Evolutionary conservation across 306 rosid species (phyloP), one percentile per base, ranked within the genome.

Genomic region (Fragaria iinumae): DNA sequence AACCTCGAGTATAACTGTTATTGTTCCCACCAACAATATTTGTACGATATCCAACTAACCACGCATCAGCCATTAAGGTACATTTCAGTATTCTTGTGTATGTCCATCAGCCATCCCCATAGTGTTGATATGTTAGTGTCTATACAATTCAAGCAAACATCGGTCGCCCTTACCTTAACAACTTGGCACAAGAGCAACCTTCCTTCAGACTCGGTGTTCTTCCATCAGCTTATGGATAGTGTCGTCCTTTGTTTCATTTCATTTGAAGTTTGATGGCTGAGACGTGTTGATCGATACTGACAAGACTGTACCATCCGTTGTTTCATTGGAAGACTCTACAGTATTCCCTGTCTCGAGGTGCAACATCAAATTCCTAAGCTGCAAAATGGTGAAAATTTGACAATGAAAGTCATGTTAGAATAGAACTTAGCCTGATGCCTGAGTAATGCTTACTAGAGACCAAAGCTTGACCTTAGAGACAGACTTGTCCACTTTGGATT

Each of bases 331-430:
- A 0, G 91, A 78, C 27, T 84, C 91, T 53, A 34, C 74, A 4
- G 73, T 66, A 79, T 80, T 80, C 64, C 82, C 97, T 36, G 88
- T 67, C 80, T 89, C 96, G 0, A 94, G 91, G 78, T 77, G 80
- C 53, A 73, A 65, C 98, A 92, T 94, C 84, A 90, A 89, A 65
- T 83, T 84, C 72, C 85, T 65, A 74, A 94, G 97, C 98, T 94
- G 92, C 77, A 76, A 56, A 62, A 45, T 18, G 23, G 63, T 55
- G 27, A 18, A 60, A 70, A 59, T 34, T 41, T 38, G 16, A 43
- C 29, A 78, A 56, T 44, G 71, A 59, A 64, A 55, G 43, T 71
- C 25, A 29, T n/a, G 67, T 82, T 71, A 79, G 80, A 9, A 27
- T 11, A 63, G 41, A 29, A 29, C n/a, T 76, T 65, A 18, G 63